A percentile compares a stretch with the other conserved stretches of the same genome.
Evolutionary conservation across 345 rosid species (phyloP).

Genomic region (Capsella bursapastoris): DNA sequence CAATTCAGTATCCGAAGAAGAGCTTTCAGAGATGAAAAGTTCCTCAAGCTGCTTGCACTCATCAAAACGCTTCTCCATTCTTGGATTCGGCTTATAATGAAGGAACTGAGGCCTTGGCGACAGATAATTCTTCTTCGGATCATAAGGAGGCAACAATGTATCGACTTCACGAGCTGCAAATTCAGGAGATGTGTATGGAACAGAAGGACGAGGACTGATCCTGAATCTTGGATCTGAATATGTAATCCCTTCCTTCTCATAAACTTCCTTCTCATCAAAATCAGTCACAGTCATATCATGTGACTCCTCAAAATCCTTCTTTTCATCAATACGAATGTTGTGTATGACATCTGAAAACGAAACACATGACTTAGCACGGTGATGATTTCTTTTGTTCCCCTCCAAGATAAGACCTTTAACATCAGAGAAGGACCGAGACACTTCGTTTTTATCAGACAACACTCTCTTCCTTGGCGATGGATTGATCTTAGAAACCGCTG

Average conservation of each 20-base stretch:
- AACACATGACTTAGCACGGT: conserved; percentile 48
- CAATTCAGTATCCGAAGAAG: conserved; percentile 53
- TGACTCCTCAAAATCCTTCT: conserved; percentile 23
- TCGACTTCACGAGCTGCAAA: conserved; percentile 69
- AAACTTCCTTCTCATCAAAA: conserved; percentile 28
- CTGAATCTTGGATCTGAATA: conserved; percentile 56
- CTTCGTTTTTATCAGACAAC: conserved; percentile 66
- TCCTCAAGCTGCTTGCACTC: conserved; percentile 59
- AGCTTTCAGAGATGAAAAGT: conserved; percentile 53
- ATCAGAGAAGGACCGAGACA: conserved; percentile 48
- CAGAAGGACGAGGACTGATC: conserved; percentile 48
- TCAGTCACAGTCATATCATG: conserved; percentile 49
- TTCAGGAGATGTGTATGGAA: conserved; percentile 44
- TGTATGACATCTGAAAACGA: conserved; percentile 50
- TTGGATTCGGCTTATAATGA: conserved; percentile 64
- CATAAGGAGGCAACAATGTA: conserved; percentile 61
- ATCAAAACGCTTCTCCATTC: conserved; percentile 49
- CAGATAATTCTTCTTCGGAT: conserved; percentile 62
- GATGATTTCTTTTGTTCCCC: conserved; percentile 40
- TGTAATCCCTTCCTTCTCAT: conserved; percentile 47
- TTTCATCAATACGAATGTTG: conserved; percentile 46
- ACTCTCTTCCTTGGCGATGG: conserved; percentile 79
- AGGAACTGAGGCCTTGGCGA: conserved; percentile 77
- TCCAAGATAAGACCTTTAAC: conserved; percentile 48
- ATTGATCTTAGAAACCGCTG: conserved; percentile 77